Base-by-base conservation (phyloP, 2,329 filamentous ascomycete species). In the Leptodontidium sp. region DNA sequence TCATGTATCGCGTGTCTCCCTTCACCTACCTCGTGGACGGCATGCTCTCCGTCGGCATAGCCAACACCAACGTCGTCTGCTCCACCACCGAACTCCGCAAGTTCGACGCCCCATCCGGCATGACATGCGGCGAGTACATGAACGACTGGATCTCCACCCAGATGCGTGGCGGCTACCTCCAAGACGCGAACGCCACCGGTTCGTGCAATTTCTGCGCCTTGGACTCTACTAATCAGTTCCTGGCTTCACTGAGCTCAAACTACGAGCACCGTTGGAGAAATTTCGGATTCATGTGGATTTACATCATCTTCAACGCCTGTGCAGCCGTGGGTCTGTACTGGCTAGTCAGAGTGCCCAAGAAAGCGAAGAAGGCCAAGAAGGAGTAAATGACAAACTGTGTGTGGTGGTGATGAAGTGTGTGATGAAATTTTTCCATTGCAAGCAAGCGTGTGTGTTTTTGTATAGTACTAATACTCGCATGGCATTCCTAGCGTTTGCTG, bases 1-100 rank as follows among this genome's bases (percentile, higher is more conserved):
- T 93, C 83, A 92, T 94, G 90, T 95, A 95, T 80, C 88, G 91
- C 58, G 81, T 94, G 61, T 93, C 90, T 0, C 93, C 94, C 0
- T 92, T 97, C 65, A 94, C 91, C 0, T 97, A 97, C 78, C 82
- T 96, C 17, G 88, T 95, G 32, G 86, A 86, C 11, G 92, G 90
- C 26, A 89, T 97, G 82, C 79, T 95, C 0, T 86, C 90, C 0
- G 87, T 87, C 0, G 92, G 88, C 2, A 82, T 97, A 5, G 91
- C 91, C 50, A 90, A 91, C 74, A 88, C 87, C 0, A 61, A 80
- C 0, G 88, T 95, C 40, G 73, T 78, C 0, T 97, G 94, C 79
- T 87, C 91, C 0, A 72, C 78, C 4, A 91, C 90, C 77, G 94
- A 97, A 78, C 84, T 87, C 69, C 82, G 92, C 35, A 77, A 80